Conservation (phyloP, 2,329 filamentous ascomycete genomes). For the Venturia carpophila region DNA sequence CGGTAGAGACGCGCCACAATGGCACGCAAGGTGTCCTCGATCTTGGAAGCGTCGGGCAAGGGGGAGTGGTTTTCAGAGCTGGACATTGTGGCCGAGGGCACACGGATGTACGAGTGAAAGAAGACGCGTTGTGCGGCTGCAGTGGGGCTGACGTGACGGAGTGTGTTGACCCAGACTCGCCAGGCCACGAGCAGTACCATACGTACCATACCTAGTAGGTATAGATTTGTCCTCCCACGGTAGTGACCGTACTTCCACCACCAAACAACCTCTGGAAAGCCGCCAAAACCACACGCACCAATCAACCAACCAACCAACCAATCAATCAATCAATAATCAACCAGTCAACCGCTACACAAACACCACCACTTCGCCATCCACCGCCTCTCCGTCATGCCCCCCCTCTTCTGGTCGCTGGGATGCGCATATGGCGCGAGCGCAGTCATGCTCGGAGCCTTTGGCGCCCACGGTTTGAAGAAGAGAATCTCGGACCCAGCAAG, state of each 20-base stretch:
- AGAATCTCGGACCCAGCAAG: slow-evolving; percentile 51
- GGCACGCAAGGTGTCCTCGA: background rate
- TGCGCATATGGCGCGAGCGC: slow-evolving; percentile 55
- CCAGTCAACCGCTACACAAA: too few species aligned
- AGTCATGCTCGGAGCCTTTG: slow-evolving; percentile 58
- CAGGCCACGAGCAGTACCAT: too few species aligned
- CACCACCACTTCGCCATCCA: too few species aligned
- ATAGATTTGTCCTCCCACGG: too few species aligned
- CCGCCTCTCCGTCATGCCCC: slow-evolving; percentile 4
- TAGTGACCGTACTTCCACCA: too few species aligned
- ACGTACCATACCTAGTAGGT: too few species aligned
- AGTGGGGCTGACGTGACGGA: too few species aligned
- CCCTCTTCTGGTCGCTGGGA: slow-evolving; percentile 51
- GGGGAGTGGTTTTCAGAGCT: background rate
- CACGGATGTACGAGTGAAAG: background rate
- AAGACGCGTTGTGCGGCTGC: background rate
- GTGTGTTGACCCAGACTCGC: background rate
- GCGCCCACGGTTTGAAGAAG: slow-evolving; percentile 58
- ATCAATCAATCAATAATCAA: too few species aligned
- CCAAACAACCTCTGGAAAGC: too few species aligned
- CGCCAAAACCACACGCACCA: too few species aligned
- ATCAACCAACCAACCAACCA: too few species aligned
- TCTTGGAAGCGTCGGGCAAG: background rate
- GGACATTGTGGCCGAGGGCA: slow-evolving; percentile 7
- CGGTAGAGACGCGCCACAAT: slow-evolving; percentile 27